Base-by-base conservation (phyloP, 768 basidiomycete genomes). In the Daedaleopsis sinensis region DNA sequence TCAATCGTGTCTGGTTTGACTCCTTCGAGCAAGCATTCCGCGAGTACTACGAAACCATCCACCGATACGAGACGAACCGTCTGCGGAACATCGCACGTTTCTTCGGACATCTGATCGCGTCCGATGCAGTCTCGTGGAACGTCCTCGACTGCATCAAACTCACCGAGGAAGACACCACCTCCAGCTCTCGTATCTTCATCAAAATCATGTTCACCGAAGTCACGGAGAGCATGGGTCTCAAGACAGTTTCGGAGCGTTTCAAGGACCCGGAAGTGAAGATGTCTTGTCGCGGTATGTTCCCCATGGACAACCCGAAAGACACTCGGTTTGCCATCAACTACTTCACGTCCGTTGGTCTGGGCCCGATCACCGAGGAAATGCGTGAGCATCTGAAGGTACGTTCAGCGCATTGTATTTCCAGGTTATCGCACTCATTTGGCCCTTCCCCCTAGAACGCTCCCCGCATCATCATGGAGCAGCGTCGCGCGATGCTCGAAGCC, bases 21-120 rank as follows among this genome's bases (percentile, higher is more conserved):
- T 83, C 81, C 65, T 91, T 93, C 72, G 95, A 99, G 73, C 76
- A 85, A 58, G 92, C 94, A 1, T 98, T 98, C 76, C 75, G 71
- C 47, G 91, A 84, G 71, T 98, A 98, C 76, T 99, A 95, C 79
- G 88, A 85, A 21, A 98, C 97, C 5, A 94, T 98, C 69, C 97
- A 99, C 79, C 90, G 97, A 63, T 98, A 98, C 76, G 97, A 99
- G 76, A 97, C 97, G 19, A 99, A 98, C 76, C 92, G 96, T 12
- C 81, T 99, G 21, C 93, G 97, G 55, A 99, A 98, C 72, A 97
- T 99, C 64, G 92, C 93, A 11, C 87, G 95, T 46, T 94, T 99
- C 80, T 98, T 99, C 67, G 97, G 97, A 1, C 95, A 97, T 71
- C 80, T 98, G 24, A 63, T 98, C 61, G 84, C 91, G 8, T 88